phyloP scores from a whole-genome alignment of 352 stramenopile species.

The Pythium diclinum region DNA sequence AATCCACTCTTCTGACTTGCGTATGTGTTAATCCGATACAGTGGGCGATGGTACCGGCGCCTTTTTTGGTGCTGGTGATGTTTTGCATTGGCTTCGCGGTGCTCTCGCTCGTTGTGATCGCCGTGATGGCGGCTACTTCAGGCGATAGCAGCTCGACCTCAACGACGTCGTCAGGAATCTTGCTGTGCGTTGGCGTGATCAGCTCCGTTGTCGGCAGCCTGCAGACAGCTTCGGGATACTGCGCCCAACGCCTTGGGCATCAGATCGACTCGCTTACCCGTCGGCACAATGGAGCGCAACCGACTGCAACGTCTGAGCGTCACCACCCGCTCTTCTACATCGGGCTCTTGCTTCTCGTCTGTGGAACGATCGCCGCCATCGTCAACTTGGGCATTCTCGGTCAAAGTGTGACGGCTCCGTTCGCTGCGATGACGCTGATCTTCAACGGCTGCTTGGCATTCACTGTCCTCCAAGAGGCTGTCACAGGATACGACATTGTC shows the following conservation, averaged over 20 bases:
- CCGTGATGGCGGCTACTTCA: slow-evolving; percentile 16
- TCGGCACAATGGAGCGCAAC: slow-evolving; percentile 1
- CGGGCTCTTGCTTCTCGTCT: slow-evolving; percentile 33
- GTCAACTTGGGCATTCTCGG: slow-evolving; percentile 41
- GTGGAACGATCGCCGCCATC: slow-evolving; percentile 33
- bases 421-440: slow-evolving; percentile 40
- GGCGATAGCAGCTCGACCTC: neutral
- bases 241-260: slow-evolving; percentile 34
- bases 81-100: slow-evolving; percentile 33
- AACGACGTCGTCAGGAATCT: slow-evolving; percentile 15
- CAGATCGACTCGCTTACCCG: slow-evolving; percentile 22
- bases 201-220: slow-evolving; percentile 40
- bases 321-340: slow-evolving; percentile 29
- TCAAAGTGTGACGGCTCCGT: slow-evolving; percentile 35
- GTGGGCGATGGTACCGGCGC: slow-evolving; percentile 29
- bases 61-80: slow-evolving; percentile 26
- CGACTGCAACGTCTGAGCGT: neutral
- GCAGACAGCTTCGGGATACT: slow-evolving; percentile 37
- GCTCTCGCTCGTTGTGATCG: slow-evolving; percentile 27
- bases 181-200: slow-evolving; percentile 31
- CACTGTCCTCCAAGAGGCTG: slow-evolving; percentile 29
- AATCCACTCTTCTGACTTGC: neutral
- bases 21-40: slow-evolving; percentile 5
- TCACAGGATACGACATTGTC: slow-evolving; percentile 34
- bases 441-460: slow-evolving; percentile 36